Evolutionary conservation across 495 filamentous ascomycete genomes (phyloP), one percentile per base, ranked within the genome.

Genomic region (Talaromyces nanjingensis): DNA sequence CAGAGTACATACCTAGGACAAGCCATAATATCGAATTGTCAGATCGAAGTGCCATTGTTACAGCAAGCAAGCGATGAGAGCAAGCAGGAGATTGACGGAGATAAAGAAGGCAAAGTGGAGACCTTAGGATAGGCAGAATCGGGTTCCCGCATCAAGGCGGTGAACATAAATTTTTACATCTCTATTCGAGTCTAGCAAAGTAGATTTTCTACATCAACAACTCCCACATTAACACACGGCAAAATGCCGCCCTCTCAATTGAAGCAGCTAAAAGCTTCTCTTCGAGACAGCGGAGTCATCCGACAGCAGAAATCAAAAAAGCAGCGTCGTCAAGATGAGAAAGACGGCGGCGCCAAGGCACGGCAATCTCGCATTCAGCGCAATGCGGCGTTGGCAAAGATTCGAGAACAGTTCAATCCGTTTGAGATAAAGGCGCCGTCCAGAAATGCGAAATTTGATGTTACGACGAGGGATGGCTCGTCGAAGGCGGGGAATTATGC

Each of bases 361-460:
- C 34, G 39, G 33, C 82, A 84, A 65, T 85, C 90, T 66, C 87
- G 89, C 66, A 83, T 89, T n/a, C 84, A 91, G 74, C 83, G 88
- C 62, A 84, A 86, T 67, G 84, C 84, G 52, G 90, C 89, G 14
- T 79, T 98, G 60, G 83, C 90, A 69, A 83, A 83, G 58, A 97
- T 98, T 71, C 89, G 94, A 66, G 92, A 97, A 64, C 85, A 91
- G 67, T 97, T 97, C 85, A 98, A 97, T 75, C 94, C 94, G 3
- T 98, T 98, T 73, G 94, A 98, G 73, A 83, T 96, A 72, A 92
- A 94, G 74, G 82, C 83, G 11, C 83, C 86, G 25, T 76, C 84
- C 0, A 78, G 84, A 31, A 85, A 85, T 2, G 83, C 80, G 67
- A 97, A 96, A 70, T 93, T 93, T 67, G 86, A 91, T 45, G 84